Conservation (phyloP, 1,284 basidiomycete genomes). For the Ustilago curta region DNA sequence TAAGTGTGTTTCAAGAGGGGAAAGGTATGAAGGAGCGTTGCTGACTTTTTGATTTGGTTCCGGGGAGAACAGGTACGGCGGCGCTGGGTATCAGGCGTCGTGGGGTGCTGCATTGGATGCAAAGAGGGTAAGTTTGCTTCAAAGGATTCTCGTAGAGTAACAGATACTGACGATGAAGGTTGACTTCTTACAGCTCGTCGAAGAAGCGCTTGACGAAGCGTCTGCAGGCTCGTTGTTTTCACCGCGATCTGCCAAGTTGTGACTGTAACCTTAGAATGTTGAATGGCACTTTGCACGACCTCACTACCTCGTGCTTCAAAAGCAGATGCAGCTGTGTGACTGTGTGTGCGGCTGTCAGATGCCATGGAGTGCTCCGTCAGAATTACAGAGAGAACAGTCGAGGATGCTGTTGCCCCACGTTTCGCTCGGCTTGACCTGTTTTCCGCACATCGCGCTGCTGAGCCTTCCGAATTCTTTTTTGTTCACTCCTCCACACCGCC, state of each 20-base stretch:
- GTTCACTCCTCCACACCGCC: slow-evolving; percentile 12
- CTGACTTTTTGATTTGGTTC: background rate
- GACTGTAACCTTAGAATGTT: background rate
- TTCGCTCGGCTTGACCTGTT: background rate
- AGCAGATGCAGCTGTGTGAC: background rate
- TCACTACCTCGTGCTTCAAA: too few species aligned
- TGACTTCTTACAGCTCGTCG: slow-evolving; percentile 24
- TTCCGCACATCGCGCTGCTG: background rate
- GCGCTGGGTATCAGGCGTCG: slow-evolving; percentile 59
- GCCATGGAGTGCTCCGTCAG: too few species aligned
- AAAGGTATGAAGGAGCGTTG: too few species aligned
- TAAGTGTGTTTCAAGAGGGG: background rate
- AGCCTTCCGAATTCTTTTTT: too few species aligned
- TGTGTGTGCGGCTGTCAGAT: too few species aligned
- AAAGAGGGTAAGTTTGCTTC: slow-evolving; percentile 22
- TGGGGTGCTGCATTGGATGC: slow-evolving; percentile 60
- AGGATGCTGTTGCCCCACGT: background rate
- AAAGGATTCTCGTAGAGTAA: background rate
- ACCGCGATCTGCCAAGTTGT: slow-evolving; percentile 4
- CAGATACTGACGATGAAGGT: background rate
- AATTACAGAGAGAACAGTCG: background rate
- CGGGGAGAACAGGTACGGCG: slow-evolving; percentile 34
- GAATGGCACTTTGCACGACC: too few species aligned
- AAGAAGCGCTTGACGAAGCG: slow-evolving; percentile 17
- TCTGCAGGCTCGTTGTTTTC: background rate